phyloP scores from a whole-genome alignment of 441 rosid genomes.

The Macaranga tanarius region DNA sequence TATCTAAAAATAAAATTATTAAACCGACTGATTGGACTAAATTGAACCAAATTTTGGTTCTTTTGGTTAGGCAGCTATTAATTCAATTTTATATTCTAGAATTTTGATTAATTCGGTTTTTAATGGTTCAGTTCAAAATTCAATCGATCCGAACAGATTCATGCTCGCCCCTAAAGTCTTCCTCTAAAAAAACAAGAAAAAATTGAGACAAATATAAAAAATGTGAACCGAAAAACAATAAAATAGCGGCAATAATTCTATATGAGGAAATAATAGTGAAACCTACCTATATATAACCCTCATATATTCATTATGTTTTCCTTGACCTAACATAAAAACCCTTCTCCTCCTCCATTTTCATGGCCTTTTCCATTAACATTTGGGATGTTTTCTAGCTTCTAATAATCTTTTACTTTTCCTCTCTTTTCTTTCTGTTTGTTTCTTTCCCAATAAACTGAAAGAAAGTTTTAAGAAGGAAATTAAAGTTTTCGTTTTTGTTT shows the following conservation, averaged over 20 bases:
- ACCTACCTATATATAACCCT: neutral
- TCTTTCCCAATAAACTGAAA: neutral
- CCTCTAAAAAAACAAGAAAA: no score
- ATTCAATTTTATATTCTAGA: no score
- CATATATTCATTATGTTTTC: neutral
- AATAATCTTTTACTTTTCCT: neutral
- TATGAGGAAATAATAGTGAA: neutral
- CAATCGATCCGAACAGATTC: no score
- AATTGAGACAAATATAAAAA: neutral
- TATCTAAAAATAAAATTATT: no score
- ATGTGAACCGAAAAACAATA: neutral
- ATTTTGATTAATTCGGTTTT: no score
- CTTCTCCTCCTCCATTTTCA: neutral
- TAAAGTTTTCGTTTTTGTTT: no score
- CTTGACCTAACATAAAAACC: neutral
- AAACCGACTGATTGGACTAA: no score
- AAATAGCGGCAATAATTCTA: neutral
- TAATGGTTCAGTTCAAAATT: no score
- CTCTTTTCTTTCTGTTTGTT: neutral
- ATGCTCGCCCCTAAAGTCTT: no score
- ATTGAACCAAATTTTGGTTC: no score
- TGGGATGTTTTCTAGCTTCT: neutral
- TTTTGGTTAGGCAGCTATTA: no score
- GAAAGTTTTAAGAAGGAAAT: neutral
- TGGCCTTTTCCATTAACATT: neutral